Conservation (phyloP, 805 yeast species). For the Danielia reshetovae region DNA sequence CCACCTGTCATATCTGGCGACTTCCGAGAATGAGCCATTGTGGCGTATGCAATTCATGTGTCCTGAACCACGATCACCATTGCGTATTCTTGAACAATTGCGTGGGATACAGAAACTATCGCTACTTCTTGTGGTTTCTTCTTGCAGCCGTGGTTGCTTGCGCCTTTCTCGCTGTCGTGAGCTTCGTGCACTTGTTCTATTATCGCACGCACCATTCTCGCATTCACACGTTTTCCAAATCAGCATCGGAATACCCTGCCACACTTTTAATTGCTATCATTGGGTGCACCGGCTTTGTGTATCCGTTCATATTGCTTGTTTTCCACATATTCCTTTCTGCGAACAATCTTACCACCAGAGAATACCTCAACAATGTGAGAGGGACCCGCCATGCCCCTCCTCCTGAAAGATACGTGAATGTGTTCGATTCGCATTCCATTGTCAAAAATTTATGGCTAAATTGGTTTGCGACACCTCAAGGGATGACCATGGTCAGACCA, state of each 20-base stretch:
- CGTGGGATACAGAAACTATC: slow-evolving; percentile 37
- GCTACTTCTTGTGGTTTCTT: slow-evolving; percentile 33
- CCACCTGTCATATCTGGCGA: slow-evolving; percentile 57
- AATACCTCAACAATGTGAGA: slow-evolving; percentile 48
- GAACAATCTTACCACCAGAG: slow-evolving; percentile 68
- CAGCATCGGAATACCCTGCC: slow-evolving; percentile 24
- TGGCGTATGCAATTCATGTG: slow-evolving; percentile 61
- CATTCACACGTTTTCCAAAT: slow-evolving; percentile 12
- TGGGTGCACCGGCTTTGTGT: slow-evolving; percentile 42
- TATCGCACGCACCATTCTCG: neutral
- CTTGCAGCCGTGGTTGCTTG: slow-evolving; percentile 17
- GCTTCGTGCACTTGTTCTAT: slow-evolving; percentile 17
- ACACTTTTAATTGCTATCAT: slow-evolving; percentile 53
- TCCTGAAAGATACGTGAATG: slow-evolving; percentile 27
- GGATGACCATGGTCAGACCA: slow-evolving; percentile 9
- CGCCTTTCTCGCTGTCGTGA: slow-evolving; percentile 13
- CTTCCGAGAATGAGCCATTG: slow-evolving; percentile 72
- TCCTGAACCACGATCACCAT: slow-evolving; percentile 68
- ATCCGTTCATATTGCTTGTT: slow-evolving; percentile 51
- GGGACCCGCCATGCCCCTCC: slow-evolving; percentile 29
- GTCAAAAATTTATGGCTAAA: slow-evolving; percentile 28
- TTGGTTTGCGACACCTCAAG: slow-evolving; percentile 36
- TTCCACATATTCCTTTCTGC: slow-evolving; percentile 54
- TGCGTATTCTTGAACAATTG: slow-evolving; percentile 56
- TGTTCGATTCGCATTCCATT: slow-evolving; percentile 22